A percentile compares a stretch with the other conserved stretches of the same genome.
These are phyloP conservation scores for Bacterosira constricta DNA, from an alignment of 108 stramenopile genomes.

Conservation along the genomic window DNA sequence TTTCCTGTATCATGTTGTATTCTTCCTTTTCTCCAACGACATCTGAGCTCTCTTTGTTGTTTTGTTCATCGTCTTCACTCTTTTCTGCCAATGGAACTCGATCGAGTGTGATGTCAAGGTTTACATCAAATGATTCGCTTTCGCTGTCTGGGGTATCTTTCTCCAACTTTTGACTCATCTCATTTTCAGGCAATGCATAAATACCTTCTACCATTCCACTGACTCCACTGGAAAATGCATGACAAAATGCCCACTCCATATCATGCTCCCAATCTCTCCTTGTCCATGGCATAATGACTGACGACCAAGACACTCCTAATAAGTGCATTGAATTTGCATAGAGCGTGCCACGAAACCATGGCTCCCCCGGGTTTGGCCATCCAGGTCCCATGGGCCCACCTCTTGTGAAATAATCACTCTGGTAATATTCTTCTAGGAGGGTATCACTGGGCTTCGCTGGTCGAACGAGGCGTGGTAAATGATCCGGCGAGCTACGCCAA, in stretches of 20 bases:
- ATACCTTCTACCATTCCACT: slow-evolving; percentile 36
- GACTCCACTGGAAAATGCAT: slow-evolving; percentile 33
- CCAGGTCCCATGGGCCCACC: slow-evolving; percentile 39
- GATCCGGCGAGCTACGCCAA: slow-evolving; percentile 31
- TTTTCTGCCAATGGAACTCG: not conserved
- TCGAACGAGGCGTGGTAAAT: slow-evolving; percentile 22
- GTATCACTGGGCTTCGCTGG: not conserved
- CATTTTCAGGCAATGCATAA: slow-evolving; percentile 10
- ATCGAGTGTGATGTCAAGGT: slow-evolving; percentile 13
- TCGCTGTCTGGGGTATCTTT: not conserved
- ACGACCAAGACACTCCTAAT: slow-evolving; percentile 11
- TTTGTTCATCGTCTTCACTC: not conserved
- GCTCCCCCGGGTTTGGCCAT: slow-evolving; percentile 36
- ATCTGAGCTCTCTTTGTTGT: not conserved
- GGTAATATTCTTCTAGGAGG: not conserved
- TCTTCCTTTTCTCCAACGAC: slow-evolving; percentile 17
- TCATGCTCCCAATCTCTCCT: slow-evolving; percentile 23
- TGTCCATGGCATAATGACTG: slow-evolving; percentile 27
- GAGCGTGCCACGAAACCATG: slow-evolving; percentile 26
- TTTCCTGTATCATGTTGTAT: slow-evolving; percentile 36
- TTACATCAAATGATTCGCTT: slow-evolving; percentile 17
- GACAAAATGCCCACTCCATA: slow-evolving; percentile 33
- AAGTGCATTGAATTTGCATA: slow-evolving; percentile 28
- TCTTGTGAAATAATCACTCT: slow-evolving; percentile 30
- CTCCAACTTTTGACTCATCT: not conserved